A percentile compares a stretch with the other conserved stretches of the same genome.
Conservation (phyloP, 345 rosid species). For the Aethionema arabicum region DNA sequence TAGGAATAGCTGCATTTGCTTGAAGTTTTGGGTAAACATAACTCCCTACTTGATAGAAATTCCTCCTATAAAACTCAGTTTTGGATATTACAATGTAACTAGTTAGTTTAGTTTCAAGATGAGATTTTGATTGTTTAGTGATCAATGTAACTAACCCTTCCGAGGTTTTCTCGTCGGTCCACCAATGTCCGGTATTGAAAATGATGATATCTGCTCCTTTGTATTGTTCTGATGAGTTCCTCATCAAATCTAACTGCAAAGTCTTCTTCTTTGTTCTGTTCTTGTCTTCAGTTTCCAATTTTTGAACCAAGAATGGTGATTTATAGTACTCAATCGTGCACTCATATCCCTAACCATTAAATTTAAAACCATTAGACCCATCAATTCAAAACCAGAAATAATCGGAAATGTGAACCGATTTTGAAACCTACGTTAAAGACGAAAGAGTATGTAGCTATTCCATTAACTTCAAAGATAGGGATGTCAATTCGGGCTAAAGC, state of each 20-base stretch:
- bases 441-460: constrained; percentile 82
- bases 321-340: constrained; percentile 81
- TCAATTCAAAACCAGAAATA: background rate
- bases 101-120: too few relatives aligned
- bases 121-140: too few relatives aligned
- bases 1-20: constrained; percentile 84
- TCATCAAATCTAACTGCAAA: constrained; percentile 79
- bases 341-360: constrained; percentile 65
- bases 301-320: constrained; percentile 90
- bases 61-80: too few relatives aligned
- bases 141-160: constrained; percentile 52
- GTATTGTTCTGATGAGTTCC: constrained; percentile 67
- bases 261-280: constrained; percentile 71
- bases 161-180: constrained; percentile 98
- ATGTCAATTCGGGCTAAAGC: too few relatives aligned
- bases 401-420: background rate
- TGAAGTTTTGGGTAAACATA: constrained; percentile 71
- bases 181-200: constrained; percentile 98
- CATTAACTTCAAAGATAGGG: constrained; percentile 78
- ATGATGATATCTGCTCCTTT: constrained; percentile 71
- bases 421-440: constrained; percentile 63
- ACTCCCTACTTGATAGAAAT: constrained; percentile 92
- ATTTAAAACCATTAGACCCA: constrained; percentile 20
- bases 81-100: too few relatives aligned
- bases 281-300: constrained; percentile 70